phyloP scores from a whole-genome alignment of 805 yeast genomes.

The Candida dendrica region DNA sequence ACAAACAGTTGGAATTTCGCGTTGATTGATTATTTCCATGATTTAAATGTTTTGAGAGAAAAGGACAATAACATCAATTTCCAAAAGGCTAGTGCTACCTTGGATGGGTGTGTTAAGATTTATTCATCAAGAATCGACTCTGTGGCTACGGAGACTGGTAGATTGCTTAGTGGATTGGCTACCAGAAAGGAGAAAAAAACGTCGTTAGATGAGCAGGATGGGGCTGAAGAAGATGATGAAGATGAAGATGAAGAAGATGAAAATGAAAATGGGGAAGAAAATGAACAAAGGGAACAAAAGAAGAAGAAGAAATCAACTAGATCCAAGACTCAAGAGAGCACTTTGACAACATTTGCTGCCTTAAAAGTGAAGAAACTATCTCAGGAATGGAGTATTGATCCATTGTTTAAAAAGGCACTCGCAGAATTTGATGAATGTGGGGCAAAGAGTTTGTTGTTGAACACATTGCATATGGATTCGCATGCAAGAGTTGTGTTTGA shows the following conservation, averaged over 20 bases:
- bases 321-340: constrained; percentile 30
- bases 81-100: constrained; percentile 83
- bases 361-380: constrained; percentile 51
- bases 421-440: constrained; percentile 84
- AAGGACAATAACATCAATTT: constrained; percentile 76
- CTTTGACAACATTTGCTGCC: constrained; percentile 42
- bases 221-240: constrained; percentile 15
- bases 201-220: constrained; percentile 9
- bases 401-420: constrained; percentile 65
- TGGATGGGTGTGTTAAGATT: constrained; percentile 92
- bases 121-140: constrained; percentile 89
- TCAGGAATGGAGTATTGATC: constrained; percentile 62
- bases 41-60: constrained; percentile 64
- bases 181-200: constrained; percentile 25
- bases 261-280: constrained; percentile 14
- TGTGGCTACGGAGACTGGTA: constrained; percentile 85
- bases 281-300: constrained; percentile 19
- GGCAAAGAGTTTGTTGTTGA: constrained; percentile 59
- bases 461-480: constrained; percentile 49
- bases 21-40: constrained; percentile 86
- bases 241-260: constrained; percentile 16
- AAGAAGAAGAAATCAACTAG: constrained; percentile 23
- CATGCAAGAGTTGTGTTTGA: constrained; percentile 59
- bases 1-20: constrained; percentile 88
- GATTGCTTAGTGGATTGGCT: constrained; percentile 69